A percentile compares a stretch with the other conserved stretches of the same genome.
Conservation (phyloP, 2,329 filamentous ascomycete genomes). For the Fusarium pilosicola region DNA sequence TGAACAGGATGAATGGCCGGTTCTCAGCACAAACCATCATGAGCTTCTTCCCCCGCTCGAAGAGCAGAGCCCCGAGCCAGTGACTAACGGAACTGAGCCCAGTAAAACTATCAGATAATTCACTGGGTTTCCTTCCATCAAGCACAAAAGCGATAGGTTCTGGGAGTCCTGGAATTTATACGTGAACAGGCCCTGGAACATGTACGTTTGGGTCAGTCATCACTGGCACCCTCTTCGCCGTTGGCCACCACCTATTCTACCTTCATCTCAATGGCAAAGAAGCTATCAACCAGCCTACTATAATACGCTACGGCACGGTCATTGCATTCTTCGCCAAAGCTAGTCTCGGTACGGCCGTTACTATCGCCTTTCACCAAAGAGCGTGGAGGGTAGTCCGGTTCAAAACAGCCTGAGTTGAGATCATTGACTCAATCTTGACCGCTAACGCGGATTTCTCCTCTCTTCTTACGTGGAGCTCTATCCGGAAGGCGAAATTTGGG, state of each 20-base stretch:
- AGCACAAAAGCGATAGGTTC: too few species aligned
- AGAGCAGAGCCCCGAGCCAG: too few species aligned
- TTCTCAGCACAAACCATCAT: too few species aligned
- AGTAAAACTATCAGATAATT: too few species aligned
- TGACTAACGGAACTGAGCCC: too few species aligned
- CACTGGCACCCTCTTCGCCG: fast-evolving
- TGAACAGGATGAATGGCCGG: too few species aligned
- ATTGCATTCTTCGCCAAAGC: neutral
- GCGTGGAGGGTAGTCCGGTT: neutral
- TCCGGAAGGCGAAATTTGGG: fast-evolving
- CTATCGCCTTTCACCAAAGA: neutral
- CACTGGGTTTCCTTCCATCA: too few species aligned
- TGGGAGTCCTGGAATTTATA: too few species aligned
- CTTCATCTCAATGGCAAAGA: neutral
- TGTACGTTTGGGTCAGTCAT: neutral
- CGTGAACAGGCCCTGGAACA: too few species aligned
- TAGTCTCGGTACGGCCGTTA: neutral
- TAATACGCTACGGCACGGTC: fast-evolving
- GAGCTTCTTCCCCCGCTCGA: too few species aligned
- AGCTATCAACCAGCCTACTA: neutral
- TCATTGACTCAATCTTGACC: fast-evolving
- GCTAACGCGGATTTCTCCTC: neutral
- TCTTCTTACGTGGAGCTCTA: neutral
- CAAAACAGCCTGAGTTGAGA: neutral
- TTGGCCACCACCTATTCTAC: neutral